These are phyloP conservation scores for Zymoseptoria pseudotritici DNA, from an alignment of 2,329 filamentous ascomycete species.

Conservation along the genomic window DNA sequence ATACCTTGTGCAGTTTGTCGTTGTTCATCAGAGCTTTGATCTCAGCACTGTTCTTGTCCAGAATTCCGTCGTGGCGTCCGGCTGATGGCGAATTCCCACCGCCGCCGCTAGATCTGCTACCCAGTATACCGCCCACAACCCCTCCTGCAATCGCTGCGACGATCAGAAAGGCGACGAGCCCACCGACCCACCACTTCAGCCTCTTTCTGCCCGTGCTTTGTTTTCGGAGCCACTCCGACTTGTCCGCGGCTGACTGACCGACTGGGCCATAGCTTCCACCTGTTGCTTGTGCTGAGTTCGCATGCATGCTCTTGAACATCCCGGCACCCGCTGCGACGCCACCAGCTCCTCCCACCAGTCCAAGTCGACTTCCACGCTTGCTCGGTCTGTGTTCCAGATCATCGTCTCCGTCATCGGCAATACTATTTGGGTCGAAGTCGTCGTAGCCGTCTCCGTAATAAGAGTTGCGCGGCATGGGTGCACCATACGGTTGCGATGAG, in stretches of 20 bases:
- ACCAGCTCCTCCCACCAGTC: slow-evolving; percentile 26
- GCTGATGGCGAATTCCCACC: slow-evolving; percentile 5
- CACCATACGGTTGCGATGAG: slow-evolving; percentile 12
- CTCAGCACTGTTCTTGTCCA: slow-evolving; percentile 61
- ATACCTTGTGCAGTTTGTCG: slow-evolving; percentile 76
- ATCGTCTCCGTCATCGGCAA: slow-evolving; percentile 83
- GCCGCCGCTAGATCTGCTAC: slow-evolving; percentile 24
- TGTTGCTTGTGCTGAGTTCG: slow-evolving; percentile 27
- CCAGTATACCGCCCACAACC: slow-evolving; percentile 64
- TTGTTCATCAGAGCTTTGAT: slow-evolving; percentile 80
- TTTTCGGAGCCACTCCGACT: slow-evolving; percentile 56
- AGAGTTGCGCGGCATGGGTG: slow-evolving; percentile 12
- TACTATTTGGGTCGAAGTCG: slow-evolving; percentile 64
- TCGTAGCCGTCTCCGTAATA: slow-evolving; percentile 24
- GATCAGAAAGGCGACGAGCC: slow-evolving; percentile 57
- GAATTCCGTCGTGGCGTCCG: slow-evolving; percentile 46
- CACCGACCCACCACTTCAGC: slow-evolving; percentile 61
- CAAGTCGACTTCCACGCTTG: slow-evolving; percentile 10
- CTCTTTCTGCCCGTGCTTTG: slow-evolving; percentile 57
- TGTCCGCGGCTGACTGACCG: slow-evolving; percentile 44
- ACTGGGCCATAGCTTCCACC: slow-evolving; percentile 51
- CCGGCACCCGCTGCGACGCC: slow-evolving; percentile 36
- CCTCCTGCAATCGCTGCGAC: slow-evolving; percentile 66
- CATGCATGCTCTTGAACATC: slow-evolving; percentile 28
- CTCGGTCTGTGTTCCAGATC: slow-evolving; percentile 52